Evolutionary conservation across 106 monocot species (phyloP), one percentile per base, ranked within the genome.

Genomic region (Dactylorhiza incarnata): DNA sequence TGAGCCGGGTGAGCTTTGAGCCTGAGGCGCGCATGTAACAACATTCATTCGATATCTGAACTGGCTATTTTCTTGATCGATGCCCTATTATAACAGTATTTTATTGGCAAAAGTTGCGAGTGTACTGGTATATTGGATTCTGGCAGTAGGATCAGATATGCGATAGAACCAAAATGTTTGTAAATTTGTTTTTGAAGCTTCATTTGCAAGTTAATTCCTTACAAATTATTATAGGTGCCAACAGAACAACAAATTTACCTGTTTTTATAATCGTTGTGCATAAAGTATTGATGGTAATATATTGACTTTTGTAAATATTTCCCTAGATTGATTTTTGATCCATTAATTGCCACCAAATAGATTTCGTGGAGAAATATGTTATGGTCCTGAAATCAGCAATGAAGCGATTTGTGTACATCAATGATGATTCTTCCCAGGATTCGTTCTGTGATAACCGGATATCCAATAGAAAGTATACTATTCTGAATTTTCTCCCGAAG

Each of bases 391-490:
- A 53, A 9, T 53, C 48, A 29, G 84, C 58, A 83, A 97, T 97
- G 97, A 89, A 89, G 74, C 89, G 94, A 7, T 83, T 87, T 81
- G 91, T 94, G 15, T 89, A 93, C 62, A 85, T 91, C 84, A 91
- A 96, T 74, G 93, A 94, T 66, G 86, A 86, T 53, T 66, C 84
- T 23, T 81, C 81, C 76, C 74, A 69, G 29, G 84, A 81, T 47
- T 59, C 65, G 71, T 91, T 83, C 55, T 88, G 94, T 76, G 86
- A 94, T 81, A 97, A 97, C 68, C 55, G 91, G 8, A 88, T 97
- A 80, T 97, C 97, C 47, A 94, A 94, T 81, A 84, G 85, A 81
- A 97, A 97, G 76, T 97, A 97, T 73, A 97, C 93, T 4, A 59
- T 94, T 45, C 68, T 89, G 66, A 94, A 97, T 85, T 97, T 97